Evolutionary conservation across 306 rosid genomes (phyloP).

Genomic region (Crotalaria pallida): DNA sequence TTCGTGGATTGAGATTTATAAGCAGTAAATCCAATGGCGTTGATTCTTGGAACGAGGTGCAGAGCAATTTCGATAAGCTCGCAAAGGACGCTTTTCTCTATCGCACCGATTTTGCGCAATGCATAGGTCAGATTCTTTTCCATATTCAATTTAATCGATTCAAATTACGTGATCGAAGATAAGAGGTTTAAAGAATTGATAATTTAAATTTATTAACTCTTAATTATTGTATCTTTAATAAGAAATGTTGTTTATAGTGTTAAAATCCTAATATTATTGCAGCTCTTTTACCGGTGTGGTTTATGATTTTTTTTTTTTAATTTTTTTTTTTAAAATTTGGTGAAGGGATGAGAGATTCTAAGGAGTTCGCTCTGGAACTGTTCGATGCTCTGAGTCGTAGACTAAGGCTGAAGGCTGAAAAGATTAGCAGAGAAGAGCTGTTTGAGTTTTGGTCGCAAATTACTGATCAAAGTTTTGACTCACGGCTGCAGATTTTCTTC

Average conservation of each 20-base stretch:
- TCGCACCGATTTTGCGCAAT: constrained; percentile 87
- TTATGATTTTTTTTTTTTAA: neutral
- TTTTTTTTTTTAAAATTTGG: no score
- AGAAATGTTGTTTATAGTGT: no score
- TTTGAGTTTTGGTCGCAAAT: constrained; percentile 87
- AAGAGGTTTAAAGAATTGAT: no score
- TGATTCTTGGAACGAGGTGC: constrained; percentile 83
- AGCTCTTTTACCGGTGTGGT: no score
- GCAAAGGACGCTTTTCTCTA: constrained; percentile 66
- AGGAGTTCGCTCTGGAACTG: constrained; percentile 81
- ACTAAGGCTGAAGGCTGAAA: constrained; percentile 67
- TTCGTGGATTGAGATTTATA: constrained; percentile 78
- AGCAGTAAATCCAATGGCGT: constrained; percentile 58
- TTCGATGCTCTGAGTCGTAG: constrained; percentile 85
- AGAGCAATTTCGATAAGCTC: constrained; percentile 52
- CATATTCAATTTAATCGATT: constrained; percentile 10
- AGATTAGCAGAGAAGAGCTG: constrained; percentile 69
- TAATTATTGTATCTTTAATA: constrained; percentile 10
- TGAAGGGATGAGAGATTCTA: constrained; percentile 87
- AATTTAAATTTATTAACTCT: no score
- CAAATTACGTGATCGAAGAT: no score
- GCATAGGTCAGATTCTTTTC: constrained; percentile 61
- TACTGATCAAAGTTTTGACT: constrained; percentile 92
- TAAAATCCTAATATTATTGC: no score
- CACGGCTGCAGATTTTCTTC: constrained; percentile 95